Evolutionary conservation across 176 grass and related monocot species (phyloP).

Genomic region (Elymus sibiricus): DNA sequence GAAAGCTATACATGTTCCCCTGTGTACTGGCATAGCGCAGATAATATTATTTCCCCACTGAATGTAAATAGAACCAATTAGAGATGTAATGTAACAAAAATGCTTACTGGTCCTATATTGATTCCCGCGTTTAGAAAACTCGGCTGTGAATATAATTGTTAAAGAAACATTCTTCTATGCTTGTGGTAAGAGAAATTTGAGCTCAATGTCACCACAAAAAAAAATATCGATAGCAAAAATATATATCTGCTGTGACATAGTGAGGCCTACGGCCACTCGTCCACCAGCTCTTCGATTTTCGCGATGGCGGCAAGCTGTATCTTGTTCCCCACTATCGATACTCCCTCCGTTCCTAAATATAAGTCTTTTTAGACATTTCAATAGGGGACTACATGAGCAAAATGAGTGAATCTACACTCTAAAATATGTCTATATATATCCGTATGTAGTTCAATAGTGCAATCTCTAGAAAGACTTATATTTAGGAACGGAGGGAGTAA

Average conservation of each 20-base stretch:
- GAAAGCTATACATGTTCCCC: not conserved
- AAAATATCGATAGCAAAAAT: not conserved
- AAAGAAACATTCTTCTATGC: not conserved
- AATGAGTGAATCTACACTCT: no score
- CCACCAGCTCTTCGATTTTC: not conserved
- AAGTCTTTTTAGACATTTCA: no score
- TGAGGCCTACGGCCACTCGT: no score
- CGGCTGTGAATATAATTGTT: not conserved
- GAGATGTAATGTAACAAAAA: conserved; percentile 1
- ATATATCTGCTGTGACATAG: no score
- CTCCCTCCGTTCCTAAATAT: no score
- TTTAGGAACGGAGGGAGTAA: no score
- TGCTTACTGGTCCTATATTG: not conserved
- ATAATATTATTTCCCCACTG: not conserved
- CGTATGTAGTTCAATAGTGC: no score
- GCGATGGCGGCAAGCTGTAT: not conserved
- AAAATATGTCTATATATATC: no score
- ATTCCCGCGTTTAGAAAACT: not conserved
- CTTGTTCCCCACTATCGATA: not conserved
- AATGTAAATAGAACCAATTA: conserved; percentile 34
- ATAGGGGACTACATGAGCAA: no score
- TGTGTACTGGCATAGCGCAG: not conserved
- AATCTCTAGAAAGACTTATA: no score
- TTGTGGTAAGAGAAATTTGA: not conserved
- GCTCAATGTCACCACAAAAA: not conserved